Conservation (phyloP, 2,329 filamentous ascomycete genomes). For the Periconia sp. region DNA sequence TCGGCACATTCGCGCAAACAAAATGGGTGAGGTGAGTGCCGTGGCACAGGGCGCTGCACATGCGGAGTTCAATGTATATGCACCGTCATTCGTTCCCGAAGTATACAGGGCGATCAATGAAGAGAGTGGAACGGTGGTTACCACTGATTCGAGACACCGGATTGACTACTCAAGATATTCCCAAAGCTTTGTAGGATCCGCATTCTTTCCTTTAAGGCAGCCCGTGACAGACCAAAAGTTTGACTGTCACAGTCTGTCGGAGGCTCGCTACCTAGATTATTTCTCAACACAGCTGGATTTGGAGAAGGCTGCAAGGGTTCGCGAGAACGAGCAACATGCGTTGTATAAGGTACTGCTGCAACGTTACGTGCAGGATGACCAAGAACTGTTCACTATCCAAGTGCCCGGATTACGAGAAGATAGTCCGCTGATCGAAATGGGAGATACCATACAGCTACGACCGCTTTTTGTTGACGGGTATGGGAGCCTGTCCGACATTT, state of each 20-base stretch:
- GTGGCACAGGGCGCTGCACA: neutral
- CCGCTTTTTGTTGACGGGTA: slow-evolving; percentile 23
- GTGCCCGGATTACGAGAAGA: slow-evolving; percentile 37
- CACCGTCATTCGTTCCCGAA: slow-evolving; percentile 18
- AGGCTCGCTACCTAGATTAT: slow-evolving; percentile 16
- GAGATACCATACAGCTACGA: slow-evolving; percentile 34
- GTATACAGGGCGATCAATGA: slow-evolving; percentile 19
- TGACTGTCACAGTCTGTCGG: neutral
- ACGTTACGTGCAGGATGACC: neutral
- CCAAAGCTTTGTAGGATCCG: slow-evolving; percentile 18
- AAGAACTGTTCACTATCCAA: slow-evolving; percentile 16
- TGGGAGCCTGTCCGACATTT: slow-evolving; percentile 11
- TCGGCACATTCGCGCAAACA: neutral
- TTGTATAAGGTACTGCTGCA: slow-evolving; percentile 21
- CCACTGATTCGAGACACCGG: slow-evolving; percentile 12
- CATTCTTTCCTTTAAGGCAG: slow-evolving; percentile 13
- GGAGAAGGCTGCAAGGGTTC: slow-evolving; percentile 19
- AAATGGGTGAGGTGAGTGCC: neutral
- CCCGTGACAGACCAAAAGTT: neutral
- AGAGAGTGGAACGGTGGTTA: slow-evolving; percentile 4
- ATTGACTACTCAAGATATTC: slow-evolving; percentile 20
- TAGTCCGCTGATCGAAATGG: slow-evolving; percentile 32
- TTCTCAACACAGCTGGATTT: slow-evolving; percentile 13
- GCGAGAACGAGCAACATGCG: slow-evolving; percentile 20
- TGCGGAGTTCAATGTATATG: slow-evolving; percentile 24